phyloP scores from a whole-genome alignment of 2,329 filamentous ascomycete species.

The Hypomyces rosellus region DNA sequence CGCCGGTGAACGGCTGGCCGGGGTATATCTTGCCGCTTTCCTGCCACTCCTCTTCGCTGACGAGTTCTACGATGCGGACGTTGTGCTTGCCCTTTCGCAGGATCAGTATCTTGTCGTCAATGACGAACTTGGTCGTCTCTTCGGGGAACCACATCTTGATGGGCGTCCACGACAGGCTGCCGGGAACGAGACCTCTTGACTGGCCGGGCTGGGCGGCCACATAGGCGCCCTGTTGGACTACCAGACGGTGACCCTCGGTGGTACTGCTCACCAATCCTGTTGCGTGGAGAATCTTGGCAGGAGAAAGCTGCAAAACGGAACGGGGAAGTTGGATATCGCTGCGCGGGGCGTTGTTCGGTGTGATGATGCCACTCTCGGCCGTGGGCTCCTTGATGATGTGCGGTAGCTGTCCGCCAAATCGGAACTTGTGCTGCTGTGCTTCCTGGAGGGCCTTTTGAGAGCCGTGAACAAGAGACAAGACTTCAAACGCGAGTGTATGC shows the following conservation, averaged over 20 bases:
- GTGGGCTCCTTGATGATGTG: conserved; percentile 24
- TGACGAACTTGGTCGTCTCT: conserved; percentile 54
- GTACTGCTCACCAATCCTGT: conserved; percentile 51
- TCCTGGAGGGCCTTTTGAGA: conserved; percentile 55
- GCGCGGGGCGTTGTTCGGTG: conserved; percentile 42
- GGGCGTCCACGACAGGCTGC: conserved; percentile 53
- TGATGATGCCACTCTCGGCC: conserved; percentile 26
- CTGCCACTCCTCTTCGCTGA: conserved; percentile 50
- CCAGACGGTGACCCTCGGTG: conserved; percentile 54
- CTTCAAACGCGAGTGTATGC: conserved; percentile 74
- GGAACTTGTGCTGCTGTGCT: conserved; percentile 45
- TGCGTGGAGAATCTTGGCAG: conserved; percentile 54
- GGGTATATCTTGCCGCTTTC: conserved; percentile 44
- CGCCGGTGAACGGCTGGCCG: conserved; percentile 46
- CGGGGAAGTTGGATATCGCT: conserved; percentile 54
- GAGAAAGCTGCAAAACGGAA: conserved; percentile 49
- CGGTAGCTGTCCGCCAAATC: conserved; percentile 38
- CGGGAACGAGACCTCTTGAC: conserved; percentile 37
- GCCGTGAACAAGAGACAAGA: conserved; percentile 75
- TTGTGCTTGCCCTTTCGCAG: conserved; percentile 60
- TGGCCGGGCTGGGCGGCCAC: conserved; percentile 48
- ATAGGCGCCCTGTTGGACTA: conserved; percentile 51
- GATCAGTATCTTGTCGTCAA: conserved; percentile 53
- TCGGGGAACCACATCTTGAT: conserved; percentile 53
- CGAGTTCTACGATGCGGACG: conserved; percentile 53